Evolutionary conservation across 106 monocot species (phyloP), one percentile per base, ranked within the genome.

Genomic region (Gastrodia elata): DNA sequence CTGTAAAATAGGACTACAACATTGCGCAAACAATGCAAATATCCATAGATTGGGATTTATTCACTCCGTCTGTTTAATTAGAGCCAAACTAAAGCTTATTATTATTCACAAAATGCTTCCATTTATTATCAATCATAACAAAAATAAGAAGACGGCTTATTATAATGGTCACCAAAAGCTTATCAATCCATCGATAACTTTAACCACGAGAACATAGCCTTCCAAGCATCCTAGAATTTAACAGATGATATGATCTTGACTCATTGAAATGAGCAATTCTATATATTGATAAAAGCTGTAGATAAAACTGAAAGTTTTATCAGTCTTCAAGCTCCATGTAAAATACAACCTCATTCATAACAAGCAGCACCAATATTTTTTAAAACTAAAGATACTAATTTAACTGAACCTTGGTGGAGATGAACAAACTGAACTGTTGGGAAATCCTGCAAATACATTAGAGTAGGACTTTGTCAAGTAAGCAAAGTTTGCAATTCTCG

Each of bases 391-490:
- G 25, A n/a, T n/a, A n/a, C n/a, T 39, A 40, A 67, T 36, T 38
- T 69, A 69, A 41, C 40, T 69, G 69, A 69, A 87, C 78, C 80
- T 81, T 41, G 81, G 78, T 14, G 81, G 82, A 71, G 82, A 58
- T 39, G 79, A 79, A 49, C 68, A 71, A 59, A 36, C 38, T 40
- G 77, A 64, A 67, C 65, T 80, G 72, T 55, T 82, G 26, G 77
- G 64, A 55, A 81, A 79, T 27, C 80, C 82, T 25, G 80, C 73
- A 77, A 87, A 94, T 2, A 94, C 86, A 74, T 94, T 94, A 5
- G 94, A 94, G 49, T 90, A 94, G 8, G 90, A 88, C 77, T 94
- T 90, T 3, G 90, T 94, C 9, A 94, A 67, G 52, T 88, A 94
- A 2, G 81, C 81, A 73, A 94, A 94, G 79, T 94, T 94, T 10